A percentile compares a stretch with the other conserved stretches of the same genome.
These are phyloP conservation scores for Sisymbrium altissimum DNA, from an alignment of 345 rosid genomes.

Conservation along the genomic window DNA sequence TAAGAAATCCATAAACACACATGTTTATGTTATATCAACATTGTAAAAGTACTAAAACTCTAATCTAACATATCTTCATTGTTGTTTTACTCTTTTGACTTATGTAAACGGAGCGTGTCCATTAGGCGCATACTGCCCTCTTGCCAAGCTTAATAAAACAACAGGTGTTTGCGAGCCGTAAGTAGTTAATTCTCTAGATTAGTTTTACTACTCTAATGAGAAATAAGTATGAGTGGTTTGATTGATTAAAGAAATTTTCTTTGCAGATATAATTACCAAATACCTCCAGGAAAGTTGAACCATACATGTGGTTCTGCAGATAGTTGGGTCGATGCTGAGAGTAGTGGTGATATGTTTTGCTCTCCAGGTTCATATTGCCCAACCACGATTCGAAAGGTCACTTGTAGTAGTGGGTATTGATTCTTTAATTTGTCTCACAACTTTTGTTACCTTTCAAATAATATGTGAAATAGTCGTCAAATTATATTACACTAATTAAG, in stretches of 20 bases:
- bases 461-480: neutral
- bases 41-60: neutral
- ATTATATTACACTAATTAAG: neutral
- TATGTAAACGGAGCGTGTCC: constrained; percentile 68
- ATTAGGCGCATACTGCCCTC: constrained; percentile 78
- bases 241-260: neutral
- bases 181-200: constrained; percentile 34
- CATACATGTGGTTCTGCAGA: constrained; percentile 87
- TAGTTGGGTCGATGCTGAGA: constrained; percentile 59
- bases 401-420: constrained; percentile 86
- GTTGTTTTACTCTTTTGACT: neutral
- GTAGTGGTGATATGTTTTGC: constrained; percentile 67
- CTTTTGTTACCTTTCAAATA: neutral
- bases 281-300: constrained; percentile 61
- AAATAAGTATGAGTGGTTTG: neutral
- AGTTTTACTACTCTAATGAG: neutral
- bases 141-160: constrained; percentile 64
- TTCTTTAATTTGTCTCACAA: constrained; percentile 41
- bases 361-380: constrained; percentile 88
- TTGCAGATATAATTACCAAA: constrained; percentile 71
- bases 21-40: neutral
- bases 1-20: constrained; percentile 37
- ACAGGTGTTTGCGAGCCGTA: constrained; percentile 85
- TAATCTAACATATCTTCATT: constrained; percentile 14
- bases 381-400: constrained; percentile 45